Base-by-base conservation (phyloP, 169 alveolate species). In the Plasmodium blacklocki region DNA sequence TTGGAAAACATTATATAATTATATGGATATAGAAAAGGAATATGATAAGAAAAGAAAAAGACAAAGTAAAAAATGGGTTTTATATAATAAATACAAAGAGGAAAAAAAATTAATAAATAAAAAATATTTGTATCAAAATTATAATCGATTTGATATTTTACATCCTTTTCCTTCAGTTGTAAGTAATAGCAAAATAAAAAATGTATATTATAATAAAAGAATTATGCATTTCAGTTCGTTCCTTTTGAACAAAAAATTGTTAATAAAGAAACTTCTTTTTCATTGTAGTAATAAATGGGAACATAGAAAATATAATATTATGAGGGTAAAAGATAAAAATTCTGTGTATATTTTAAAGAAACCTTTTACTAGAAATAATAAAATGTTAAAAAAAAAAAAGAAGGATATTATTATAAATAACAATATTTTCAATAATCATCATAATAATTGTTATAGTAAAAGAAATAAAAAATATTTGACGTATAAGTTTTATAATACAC, bases 131-230 rank as follows among this genome's bases (percentile, higher is more conserved):
- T 39, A 39, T 39, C 2, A 5, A 39, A 39, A 39, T 39, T 39
- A 39, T 39, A 7, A 39, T 39, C 5, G 47, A 39, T 18, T 45
- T 52, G 4, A 66, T 43, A 26, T 74, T 74, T 47, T 62, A 47
- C 23, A 11, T 12, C 58, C 67, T 4, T 1, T 19, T 12, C 3
- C 45, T 52, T 29, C 63, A 54, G 89, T 52, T 21, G 60, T 78
- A 18, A 78, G 52, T 32, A 78, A 78, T 49, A 78, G 72, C 54
- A 78, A 58, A 14, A 58, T 78, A 67, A 78, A 66, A 45, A 52
- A 45, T 15, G 71, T 78, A 18, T 64, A 78, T 32, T 49, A 64
- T 18, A 78, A 56, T 8, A 67, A 32, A 26, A 47, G 39, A 8
- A 43, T 8, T 5, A 50, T 5, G 1, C 9, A 14, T 50, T 21